Evolutionary conservation across 2,329 filamentous ascomycete species (phyloP), one percentile per base, ranked within the genome.

Genomic region (Nemania diffusa): DNA sequence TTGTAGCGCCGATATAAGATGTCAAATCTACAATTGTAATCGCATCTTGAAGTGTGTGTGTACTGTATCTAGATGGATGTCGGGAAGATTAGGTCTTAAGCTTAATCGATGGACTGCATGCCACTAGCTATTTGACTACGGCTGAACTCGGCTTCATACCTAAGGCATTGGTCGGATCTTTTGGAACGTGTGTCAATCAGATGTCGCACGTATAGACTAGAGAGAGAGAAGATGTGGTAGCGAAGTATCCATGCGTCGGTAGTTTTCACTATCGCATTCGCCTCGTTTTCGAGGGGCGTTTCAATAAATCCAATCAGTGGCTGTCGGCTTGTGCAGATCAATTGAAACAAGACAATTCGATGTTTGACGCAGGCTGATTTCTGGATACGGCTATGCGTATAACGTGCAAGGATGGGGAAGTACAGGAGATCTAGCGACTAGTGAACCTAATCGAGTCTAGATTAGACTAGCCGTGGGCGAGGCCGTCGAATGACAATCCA

Each of bases 391-490:
- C 46, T 29, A 24, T n/a, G n/a, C n/a, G n/a, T n/a, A n/a, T n/a
- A n/a, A n/a, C n/a, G n/a, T n/a, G n/a, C n/a, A n/a, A n/a, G n/a
- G n/a, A n/a, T n/a, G n/a, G n/a, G n/a, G n/a, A n/a, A n/a, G n/a
- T n/a, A 46, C 27, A 56, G 20, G 11, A 22, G 56, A 56, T 64
- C 60, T 59, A n/a, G n/a, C n/a, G n/a, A 44, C 50, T 22, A 22
- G 44, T 52, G 22, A 57, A 17, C 52, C 27, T 44, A 57, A 61
- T 67, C 44, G 24, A 48, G 51, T 44, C 46, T 44, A 62, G 57
- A 58, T 40, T 40, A 13, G 37, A 34, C 44, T 26, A 61, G 11
- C 5, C 1, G 15, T 24, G 32, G 24, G 20, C n/a, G 37, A 57
- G 51, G n/a, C 48, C 34, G 50, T 56, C 40, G 42, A 58, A 51